Evolutionary conservation across 2,329 filamentous ascomycete species (phyloP), one percentile per base, ranked within the genome.

Genomic region (Apiospora sp.): DNA sequence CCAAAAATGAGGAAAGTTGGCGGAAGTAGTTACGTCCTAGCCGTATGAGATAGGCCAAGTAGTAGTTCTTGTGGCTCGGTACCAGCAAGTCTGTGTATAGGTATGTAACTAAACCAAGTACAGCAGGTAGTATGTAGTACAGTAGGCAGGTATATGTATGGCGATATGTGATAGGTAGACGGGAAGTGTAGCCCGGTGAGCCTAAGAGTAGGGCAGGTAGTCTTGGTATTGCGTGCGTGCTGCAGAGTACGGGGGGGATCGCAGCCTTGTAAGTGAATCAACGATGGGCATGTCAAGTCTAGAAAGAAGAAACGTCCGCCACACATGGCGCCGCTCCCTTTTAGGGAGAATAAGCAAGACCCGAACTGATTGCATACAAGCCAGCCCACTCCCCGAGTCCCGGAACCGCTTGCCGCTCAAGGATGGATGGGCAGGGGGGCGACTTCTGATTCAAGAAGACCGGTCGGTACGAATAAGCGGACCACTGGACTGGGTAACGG

Each of bases 211-310:
- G 51, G 30, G 37, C 10, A 41, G 8, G 37, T 41, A 41, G 37
- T 41, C 37, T 41, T 41, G 27, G 27, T 30, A 30, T 14, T 22
- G 46, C 4, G 16, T 14, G 49, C 13, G 49, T 54, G 24, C 2
- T 24, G 49, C 51, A 58, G 51, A 34, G 37, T 41, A 8, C 10
- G 8, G 54, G 37, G 30, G 54, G 16, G 30, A 61, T 61, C 54
- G 54, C 6, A 61, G 54, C 54, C 54, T 61, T 61, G 34, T 30
- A 61, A 12, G 54, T 61, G 54, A 61, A 61, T 61, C 54, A 61
- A 16, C 54, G 54, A 61, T 61, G 54, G 16, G 19, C 16, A 37
- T 61, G 54, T 61, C 14, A 61, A 61, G 54, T 34, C 16, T 58
- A 58, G 27, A 8, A 61, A 37, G 30, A 61, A 61, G 54, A 37